Conservation (phyloP, 768 basidiomycete species). For the Russula dissimulans region DNA sequence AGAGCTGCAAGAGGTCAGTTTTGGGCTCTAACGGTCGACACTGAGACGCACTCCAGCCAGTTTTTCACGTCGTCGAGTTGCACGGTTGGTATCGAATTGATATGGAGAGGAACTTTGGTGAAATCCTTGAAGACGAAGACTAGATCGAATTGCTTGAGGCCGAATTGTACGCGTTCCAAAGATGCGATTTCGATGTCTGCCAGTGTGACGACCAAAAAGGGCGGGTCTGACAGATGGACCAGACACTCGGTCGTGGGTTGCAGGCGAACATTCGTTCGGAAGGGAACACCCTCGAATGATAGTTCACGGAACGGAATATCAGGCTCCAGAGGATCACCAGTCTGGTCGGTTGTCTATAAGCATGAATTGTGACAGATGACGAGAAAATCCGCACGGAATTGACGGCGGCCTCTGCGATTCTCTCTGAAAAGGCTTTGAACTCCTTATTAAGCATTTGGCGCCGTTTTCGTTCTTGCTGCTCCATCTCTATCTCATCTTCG, state of each 20-base stretch:
- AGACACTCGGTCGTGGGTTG: conserved; percentile 97
- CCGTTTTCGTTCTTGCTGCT: conserved; percentile 91
- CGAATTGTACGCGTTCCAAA: conserved; percentile 93
- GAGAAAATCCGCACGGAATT: conserved; percentile 46
- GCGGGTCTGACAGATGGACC: conserved; percentile 89
- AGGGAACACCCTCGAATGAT: conserved; percentile 94
- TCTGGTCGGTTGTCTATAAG: conserved; percentile 30
- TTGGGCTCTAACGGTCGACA: background rate
- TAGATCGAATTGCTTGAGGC: conserved; percentile 93
- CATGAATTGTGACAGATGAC: background rate
- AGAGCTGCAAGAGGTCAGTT: conserved; percentile 44
- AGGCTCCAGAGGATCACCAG: conserved; percentile 80
- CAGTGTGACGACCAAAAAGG: conserved; percentile 92
- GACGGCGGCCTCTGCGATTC: conserved; percentile 77
- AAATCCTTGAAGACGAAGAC: conserved; percentile 98
- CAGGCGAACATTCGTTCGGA: conserved; percentile 87
- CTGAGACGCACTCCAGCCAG: conserved; percentile 81
- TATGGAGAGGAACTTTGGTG: conserved; percentile 82
- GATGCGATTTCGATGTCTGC: conserved; percentile 95
- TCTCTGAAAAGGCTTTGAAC: conserved; percentile 88
- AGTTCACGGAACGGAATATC: conserved; percentile 97
- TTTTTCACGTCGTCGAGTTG: conserved; percentile 97
- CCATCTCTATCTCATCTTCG: conserved; percentile 98
- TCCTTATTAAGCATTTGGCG: conserved; percentile 86
- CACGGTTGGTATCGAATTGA: conserved; percentile 87